Evolutionary conservation across 139 green algal genomes (phyloP).

Genomic region (Trebouxia sp.): DNA sequence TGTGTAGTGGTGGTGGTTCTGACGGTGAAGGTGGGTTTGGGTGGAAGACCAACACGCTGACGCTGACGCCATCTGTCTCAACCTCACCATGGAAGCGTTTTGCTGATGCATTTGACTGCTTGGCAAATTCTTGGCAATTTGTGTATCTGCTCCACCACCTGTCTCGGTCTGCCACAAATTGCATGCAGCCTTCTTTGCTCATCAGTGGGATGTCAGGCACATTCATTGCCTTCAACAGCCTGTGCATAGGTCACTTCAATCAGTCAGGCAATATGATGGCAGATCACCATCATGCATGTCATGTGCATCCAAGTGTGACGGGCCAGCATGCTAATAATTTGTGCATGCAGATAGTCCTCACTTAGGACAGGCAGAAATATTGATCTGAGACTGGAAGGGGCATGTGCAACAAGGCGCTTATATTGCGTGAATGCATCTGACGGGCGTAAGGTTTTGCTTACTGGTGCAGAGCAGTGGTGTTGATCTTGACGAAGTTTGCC

Average conservation of each 20-base stretch:
- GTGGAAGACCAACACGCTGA: neutral
- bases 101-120: neutral
- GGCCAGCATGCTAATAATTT: too few relatives aligned
- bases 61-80: neutral
- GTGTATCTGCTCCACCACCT: neutral
- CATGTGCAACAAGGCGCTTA: too few relatives aligned
- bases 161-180: neutral
- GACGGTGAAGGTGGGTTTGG: neutral
- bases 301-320: too few relatives aligned
- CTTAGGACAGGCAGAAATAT: too few relatives aligned
- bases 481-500: neutral
- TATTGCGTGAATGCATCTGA: too few relatives aligned
- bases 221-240: conserved; percentile 4
- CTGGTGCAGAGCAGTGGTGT: neutral
- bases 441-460: neutral
- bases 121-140: neutral
- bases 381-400: too few relatives aligned
- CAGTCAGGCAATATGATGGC: too few relatives aligned
- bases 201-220: neutral
- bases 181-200: neutral
- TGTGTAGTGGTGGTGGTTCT: too few relatives aligned
- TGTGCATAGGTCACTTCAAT: too few relatives aligned
- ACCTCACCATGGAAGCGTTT: neutral
- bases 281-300: too few relatives aligned
- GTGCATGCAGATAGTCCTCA: too few relatives aligned